phyloP scores from a whole-genome alignment of 169 alveolate species.

The Besnoitia besnoiti region DNA sequence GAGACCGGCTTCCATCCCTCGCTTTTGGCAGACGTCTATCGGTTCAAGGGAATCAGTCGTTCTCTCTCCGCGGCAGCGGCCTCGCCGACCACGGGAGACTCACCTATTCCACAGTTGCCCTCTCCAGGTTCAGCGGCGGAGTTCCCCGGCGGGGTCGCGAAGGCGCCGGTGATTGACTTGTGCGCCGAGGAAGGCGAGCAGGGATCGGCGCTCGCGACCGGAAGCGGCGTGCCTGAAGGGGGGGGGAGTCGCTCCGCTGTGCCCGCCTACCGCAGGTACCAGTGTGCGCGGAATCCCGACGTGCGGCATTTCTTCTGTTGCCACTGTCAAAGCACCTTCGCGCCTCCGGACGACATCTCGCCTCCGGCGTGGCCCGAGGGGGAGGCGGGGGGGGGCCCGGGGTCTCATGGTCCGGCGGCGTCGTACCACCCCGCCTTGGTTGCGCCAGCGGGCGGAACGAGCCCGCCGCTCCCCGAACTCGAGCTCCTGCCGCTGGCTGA shows the following conservation, averaged over 20 bases:
- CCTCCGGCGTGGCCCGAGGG: conserved; percentile 29
- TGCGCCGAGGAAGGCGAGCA: neutral
- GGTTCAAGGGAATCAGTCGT: conserved; percentile 8
- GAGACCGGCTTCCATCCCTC: conserved; percentile 47
- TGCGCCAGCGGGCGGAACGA: neutral
- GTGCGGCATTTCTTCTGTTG: conserved; percentile 35
- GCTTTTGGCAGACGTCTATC: conserved; percentile 11
- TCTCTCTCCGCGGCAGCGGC: neutral
- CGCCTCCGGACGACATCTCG: conserved; percentile 35
- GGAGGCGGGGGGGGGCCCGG: neutral
- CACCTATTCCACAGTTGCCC: neutral
- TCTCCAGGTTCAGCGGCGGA: neutral
- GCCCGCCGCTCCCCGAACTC: neutral
- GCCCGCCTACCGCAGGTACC: neutral
- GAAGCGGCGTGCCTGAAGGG: neutral
- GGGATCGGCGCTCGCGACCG: neutral
- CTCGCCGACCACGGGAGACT: neutral
- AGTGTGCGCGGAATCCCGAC: conserved; percentile 44
- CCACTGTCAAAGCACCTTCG: conserved; percentile 28
- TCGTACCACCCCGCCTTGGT: neutral
- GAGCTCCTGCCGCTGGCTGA: neutral
- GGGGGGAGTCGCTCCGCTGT: neutral
- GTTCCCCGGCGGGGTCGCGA: neutral
- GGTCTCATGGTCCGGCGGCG: neutral
- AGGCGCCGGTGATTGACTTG: neutral